phyloP scores from a whole-genome alignment of 768 basidiomycete species.

The Russula sp. region DNA sequence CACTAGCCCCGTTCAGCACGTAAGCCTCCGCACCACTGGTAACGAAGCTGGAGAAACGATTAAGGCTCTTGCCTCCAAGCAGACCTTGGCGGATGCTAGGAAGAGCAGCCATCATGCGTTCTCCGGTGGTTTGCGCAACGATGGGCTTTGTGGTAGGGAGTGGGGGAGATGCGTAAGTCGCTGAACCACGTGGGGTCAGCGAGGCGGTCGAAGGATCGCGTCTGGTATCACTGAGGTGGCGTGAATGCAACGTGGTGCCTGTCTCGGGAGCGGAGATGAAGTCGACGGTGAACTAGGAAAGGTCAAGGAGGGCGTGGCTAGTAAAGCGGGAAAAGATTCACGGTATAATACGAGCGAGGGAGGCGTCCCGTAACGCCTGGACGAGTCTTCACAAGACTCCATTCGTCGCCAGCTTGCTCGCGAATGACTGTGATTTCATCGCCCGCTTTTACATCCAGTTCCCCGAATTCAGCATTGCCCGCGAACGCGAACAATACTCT shows the following conservation, averaged over 20 bases:
- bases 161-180: slow-evolving; percentile 25
- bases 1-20: slow-evolving; percentile 58
- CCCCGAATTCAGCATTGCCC: slow-evolving; percentile 69
- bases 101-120: slow-evolving; percentile 45
- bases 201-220: slow-evolving; percentile 40
- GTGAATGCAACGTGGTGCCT: slow-evolving; percentile 32
- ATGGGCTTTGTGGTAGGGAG: slow-evolving; percentile 36
- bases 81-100: slow-evolving; percentile 68
- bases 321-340: slow-evolving; percentile 31
- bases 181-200: slow-evolving; percentile 44
- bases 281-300: slow-evolving; percentile 55
- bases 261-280: slow-evolving; percentile 46
- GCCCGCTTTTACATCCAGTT: slow-evolving; percentile 62
- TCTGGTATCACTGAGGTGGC: slow-evolving; percentile 24
- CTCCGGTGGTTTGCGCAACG: slow-evolving; percentile 63
- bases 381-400: slow-evolving; percentile 61
- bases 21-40: slow-evolving; percentile 82
- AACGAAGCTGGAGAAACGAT: slow-evolving; percentile 83
- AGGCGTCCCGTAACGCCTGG: slow-evolving; percentile 58
- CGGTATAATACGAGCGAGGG: slow-evolving; percentile 69
- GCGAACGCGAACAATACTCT: slow-evolving; percentile 70
- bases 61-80: slow-evolving; percentile 70
- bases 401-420: slow-evolving; percentile 69
- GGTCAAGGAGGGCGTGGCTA: slow-evolving; percentile 7
- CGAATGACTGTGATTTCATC: slow-evolving; percentile 66